These are phyloP conservation scores for Pichia ethanolica DNA, from an alignment of 805 yeast genomes.

Conservation along the genomic window DNA sequence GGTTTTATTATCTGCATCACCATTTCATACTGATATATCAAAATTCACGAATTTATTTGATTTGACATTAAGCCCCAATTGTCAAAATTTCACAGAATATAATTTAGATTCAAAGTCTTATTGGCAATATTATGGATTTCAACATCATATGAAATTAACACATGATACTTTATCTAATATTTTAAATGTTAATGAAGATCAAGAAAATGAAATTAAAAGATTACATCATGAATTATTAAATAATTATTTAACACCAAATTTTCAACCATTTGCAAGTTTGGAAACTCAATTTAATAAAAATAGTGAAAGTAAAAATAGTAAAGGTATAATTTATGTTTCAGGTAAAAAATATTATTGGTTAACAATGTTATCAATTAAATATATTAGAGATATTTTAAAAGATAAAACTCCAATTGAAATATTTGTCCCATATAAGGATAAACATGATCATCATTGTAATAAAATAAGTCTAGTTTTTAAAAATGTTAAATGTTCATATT, in stretches of 20 bases:
- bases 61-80: conserved; percentile 14
- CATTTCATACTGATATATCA: conserved; percentile 2
- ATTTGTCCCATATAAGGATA: conserved; percentile 38
- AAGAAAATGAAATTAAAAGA: conserved; percentile 19
- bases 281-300: conserved; percentile 9
- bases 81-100: conserved; percentile 23
- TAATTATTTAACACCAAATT: conserved; percentile 12
- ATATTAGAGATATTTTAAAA: conserved; percentile 20
- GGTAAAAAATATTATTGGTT: conserved; percentile 26
- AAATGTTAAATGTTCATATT: conserved; percentile 37
- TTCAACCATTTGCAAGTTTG: conserved; percentile 9
- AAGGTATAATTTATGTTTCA: conserved; percentile 27
- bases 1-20: not conserved
- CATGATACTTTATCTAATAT: conserved; percentile 16
- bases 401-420: conserved; percentile 39
- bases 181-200: conserved; percentile 17
- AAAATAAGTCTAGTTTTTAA: conserved; percentile 29
- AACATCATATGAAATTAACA: conserved; percentile 16
- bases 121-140: conserved; percentile 29
- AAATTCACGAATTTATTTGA: conserved; percentile 4
- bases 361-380: conserved; percentile 26
- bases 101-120: conserved; percentile 14
- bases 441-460: conserved; percentile 39
- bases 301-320: conserved; percentile 8
- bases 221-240: conserved; percentile 17